These are phyloP conservation scores for Alternaria sp. DNA, from an alignment of 2,329 filamentous ascomycete genomes.

Conservation along the genomic window DNA sequence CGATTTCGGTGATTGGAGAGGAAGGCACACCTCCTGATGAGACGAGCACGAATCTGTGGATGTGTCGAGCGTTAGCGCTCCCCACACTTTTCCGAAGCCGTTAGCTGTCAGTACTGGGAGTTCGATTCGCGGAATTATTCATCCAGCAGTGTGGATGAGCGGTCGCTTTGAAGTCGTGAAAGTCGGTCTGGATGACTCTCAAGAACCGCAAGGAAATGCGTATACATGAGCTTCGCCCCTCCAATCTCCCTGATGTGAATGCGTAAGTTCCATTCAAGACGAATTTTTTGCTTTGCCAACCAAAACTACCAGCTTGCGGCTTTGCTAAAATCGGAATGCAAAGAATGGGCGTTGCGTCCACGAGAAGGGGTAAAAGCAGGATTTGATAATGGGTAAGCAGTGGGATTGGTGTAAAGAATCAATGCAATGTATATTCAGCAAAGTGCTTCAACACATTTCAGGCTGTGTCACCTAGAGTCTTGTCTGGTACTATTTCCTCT, in stretches of 20 bases:
- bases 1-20: not conserved
- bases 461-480: constrained; percentile 5
- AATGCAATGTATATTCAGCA: not conserved
- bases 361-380: not conserved
- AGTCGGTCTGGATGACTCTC: not conserved
- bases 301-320: not conserved
- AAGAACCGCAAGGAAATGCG: not conserved
- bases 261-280: not conserved
- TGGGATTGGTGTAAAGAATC: not conserved
- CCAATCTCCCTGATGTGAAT: not conserved
- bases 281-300: not conserved
- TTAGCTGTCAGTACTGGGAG: no score
- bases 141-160: not conserved
- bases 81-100: not conserved
- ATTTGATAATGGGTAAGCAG: not conserved
- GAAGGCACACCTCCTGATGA: not conserved
- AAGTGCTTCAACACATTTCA: not conserved
- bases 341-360: not conserved
- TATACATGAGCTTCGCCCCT: not conserved
- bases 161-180: not conserved
- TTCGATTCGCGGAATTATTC: no score
- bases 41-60: not conserved
- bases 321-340: no score
- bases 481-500: constrained; percentile 20
- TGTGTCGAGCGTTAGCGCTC: not conserved